phyloP scores from a whole-genome alignment of 768 basidiomycete genomes.

The Xerocomellus chrysenteron region DNA sequence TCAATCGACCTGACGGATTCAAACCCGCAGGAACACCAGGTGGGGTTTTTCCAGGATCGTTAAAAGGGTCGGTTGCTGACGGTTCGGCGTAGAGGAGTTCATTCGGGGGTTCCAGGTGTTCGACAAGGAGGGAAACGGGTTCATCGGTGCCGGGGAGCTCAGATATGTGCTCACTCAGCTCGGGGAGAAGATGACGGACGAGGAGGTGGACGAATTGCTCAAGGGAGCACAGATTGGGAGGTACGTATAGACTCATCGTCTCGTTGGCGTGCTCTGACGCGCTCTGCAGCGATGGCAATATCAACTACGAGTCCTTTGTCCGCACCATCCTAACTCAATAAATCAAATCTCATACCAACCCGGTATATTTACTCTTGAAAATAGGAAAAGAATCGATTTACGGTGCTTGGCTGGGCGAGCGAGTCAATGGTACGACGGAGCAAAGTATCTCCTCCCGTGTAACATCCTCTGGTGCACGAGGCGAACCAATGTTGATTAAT shows the following conservation, averaged over 20 bases:
- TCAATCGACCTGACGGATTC: conserved; percentile 95
- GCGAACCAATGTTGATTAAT: no score
- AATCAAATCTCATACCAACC: conserved; percentile 6
- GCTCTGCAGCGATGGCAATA: conserved; percentile 79
- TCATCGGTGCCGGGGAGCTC: conserved; percentile 63
- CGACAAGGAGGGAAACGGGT: conserved; percentile 78
- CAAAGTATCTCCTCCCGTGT: no score
- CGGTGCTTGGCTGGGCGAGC: no score
- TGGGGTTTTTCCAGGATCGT: conserved; percentile 33
- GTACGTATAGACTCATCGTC: conserved; percentile 50
- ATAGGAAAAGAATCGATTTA: not conserved
- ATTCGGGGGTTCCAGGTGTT: conserved; percentile 99
- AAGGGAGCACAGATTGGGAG: conserved; percentile 92
- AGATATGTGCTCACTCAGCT: conserved; percentile 91
- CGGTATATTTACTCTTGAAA: not conserved
- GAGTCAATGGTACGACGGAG: no score
- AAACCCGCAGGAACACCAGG: conserved; percentile 96
- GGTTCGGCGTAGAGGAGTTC: conserved; percentile 79
- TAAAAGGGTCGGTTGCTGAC: not conserved
- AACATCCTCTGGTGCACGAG: no score
- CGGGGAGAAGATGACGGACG: conserved; percentile 97
- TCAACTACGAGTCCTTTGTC: conserved; percentile 97
- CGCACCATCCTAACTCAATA: conserved; percentile 91
- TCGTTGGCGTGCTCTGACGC: not conserved
- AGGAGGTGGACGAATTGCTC: conserved; percentile 96